Conservation (phyloP, 164 flowering plant genomes). For the Piper longum region DNA sequence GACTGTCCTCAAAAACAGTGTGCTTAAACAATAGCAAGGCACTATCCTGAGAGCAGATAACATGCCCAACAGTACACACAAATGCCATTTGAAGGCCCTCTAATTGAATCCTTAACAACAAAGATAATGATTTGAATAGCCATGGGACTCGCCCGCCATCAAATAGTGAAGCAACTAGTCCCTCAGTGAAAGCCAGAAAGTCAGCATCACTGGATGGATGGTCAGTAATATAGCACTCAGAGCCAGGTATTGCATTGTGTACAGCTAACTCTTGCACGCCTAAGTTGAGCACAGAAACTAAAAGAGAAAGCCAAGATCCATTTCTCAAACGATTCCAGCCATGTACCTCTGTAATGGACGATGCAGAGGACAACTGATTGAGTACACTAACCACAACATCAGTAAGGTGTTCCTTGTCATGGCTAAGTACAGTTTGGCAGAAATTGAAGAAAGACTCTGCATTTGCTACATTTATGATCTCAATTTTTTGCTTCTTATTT, state of each 20-base stretch:
- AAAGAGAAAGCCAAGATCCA: slow-evolving; percentile 67
- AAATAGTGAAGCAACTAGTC: slow-evolving; percentile 22
- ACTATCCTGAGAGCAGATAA: slow-evolving; percentile 17
- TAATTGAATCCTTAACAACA: slow-evolving; percentile 42
- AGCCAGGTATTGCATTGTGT: slow-evolving; percentile 25
- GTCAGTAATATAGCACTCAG: slow-evolving; percentile 17
- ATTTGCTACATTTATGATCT: slow-evolving; percentile 24
- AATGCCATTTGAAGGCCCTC: slow-evolving; percentile 47
- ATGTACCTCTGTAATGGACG: slow-evolving; percentile 19
- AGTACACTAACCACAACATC: slow-evolving; percentile 33
- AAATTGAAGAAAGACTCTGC: slow-evolving; percentile 33
- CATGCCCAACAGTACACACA: slow-evolving; percentile 24
- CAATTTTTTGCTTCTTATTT: slow-evolving; percentile 10
- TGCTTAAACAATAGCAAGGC: slow-evolving; percentile 57
- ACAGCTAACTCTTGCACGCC: slow-evolving; percentile 32
- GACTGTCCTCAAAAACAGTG: slow-evolving; percentile 33
- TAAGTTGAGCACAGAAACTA: slow-evolving; percentile 39
- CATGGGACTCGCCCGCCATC: slow-evolving; percentile 19
- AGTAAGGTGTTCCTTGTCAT: slow-evolving; percentile 13
- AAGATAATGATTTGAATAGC: slow-evolving; percentile 38
- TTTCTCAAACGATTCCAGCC: slow-evolving; percentile 69
- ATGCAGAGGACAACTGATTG: slow-evolving; percentile 24
- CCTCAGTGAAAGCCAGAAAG: slow-evolving; percentile 35
- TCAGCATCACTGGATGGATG: slow-evolving; percentile 18
- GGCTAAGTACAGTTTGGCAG: slow-evolving; percentile 35